Base-by-base conservation (phyloP, 73 alveolate species). In the Paraurostyla sp. region DNA sequence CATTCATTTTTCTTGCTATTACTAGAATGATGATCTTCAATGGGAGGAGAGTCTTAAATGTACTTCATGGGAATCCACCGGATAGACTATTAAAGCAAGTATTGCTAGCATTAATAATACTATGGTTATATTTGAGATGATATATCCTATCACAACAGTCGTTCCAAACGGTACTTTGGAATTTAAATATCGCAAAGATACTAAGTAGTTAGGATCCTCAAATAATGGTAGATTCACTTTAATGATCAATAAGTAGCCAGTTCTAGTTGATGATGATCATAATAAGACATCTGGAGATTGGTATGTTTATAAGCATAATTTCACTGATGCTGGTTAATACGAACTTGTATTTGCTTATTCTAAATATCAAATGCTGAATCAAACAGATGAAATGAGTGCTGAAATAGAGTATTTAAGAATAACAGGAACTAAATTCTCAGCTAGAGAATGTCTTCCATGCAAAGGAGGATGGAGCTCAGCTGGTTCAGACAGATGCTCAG, bases 381-480 rank as follows among this genome's bases (percentile, higher is more conserved):
- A 4, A 2, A 15, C 60, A 16, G 58, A 16, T 18, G 7, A 6
- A 11, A 6, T 65, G 32, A 32, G 4, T 6, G 46, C 25, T 65
- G 82, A 65, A 18, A 1, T 65, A 11, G 82, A 65, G 25, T 65
- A 65, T 22, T 15, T 65, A 9, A 65, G 41, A 40, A 65, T 65
- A 13, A 38, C 41, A 38, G 82, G 82, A 6, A 65, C 82, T 1
- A 65, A 65, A 65, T 65, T 11, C 13, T 16, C 82, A 36, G 82
- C 82, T 35, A 25, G n/a, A 13, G 82, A 65, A 22, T 65, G 82
- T 40, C 6, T 65, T 4, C 82, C 82, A 1, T 65, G 82, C 46
- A 22, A 16, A 4, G 18, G 13, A 40, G 82, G 82, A 2, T 20
- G 18, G 56, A 38, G 60, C 41, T 3, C 82, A 15, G 36, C 1